phyloP scores from a whole-genome alignment of 495 filamentous ascomycete species.

The Cercophora scortea region DNA sequence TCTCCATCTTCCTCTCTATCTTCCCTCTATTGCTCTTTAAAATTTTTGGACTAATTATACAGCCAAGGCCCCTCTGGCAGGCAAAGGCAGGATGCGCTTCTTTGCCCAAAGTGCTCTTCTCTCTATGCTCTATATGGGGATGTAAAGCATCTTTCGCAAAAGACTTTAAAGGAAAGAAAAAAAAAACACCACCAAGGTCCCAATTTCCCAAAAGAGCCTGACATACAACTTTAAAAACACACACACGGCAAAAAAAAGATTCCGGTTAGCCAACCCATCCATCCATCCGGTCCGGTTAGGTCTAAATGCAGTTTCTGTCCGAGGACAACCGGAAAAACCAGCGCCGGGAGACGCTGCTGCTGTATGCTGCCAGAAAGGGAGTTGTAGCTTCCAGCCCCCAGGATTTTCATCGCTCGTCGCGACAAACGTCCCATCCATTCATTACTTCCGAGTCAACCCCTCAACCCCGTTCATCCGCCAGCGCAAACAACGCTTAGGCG shows the following conservation, averaged over 20 bases:
- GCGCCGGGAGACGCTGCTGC: not conserved
- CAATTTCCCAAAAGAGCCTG: constrained; percentile 9
- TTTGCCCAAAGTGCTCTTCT: constrained; percentile 19
- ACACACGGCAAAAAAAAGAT: not conserved
- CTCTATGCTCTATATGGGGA: constrained; percentile 21
- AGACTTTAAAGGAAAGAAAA: constrained; percentile 6
- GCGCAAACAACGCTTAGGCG: constrained; percentile 27
- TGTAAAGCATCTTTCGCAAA: constrained; percentile 13
- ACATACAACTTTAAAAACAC: constrained; percentile 9
- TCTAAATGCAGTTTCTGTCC: not conserved
- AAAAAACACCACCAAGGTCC: constrained; percentile 15
- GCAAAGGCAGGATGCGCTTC: constrained; percentile 13
- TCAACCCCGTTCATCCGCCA: not conserved
- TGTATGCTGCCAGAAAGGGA: not conserved
- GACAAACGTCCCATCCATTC: not conserved
- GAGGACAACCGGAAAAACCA: not conserved
- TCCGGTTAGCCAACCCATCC: constrained; percentile 1
- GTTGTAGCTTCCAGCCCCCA: too few relatives aligned
- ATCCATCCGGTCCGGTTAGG: not conserved
- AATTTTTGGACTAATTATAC: constrained; percentile 17
- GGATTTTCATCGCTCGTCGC: too few relatives aligned
- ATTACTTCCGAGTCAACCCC: not conserved
- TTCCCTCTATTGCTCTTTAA: constrained; percentile 5
- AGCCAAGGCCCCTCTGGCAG: constrained; percentile 5
- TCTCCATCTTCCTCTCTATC: too few relatives aligned